Conservation (phyloP, 169 alveolate genomes). For the Plasmodium reichenowi region DNA sequence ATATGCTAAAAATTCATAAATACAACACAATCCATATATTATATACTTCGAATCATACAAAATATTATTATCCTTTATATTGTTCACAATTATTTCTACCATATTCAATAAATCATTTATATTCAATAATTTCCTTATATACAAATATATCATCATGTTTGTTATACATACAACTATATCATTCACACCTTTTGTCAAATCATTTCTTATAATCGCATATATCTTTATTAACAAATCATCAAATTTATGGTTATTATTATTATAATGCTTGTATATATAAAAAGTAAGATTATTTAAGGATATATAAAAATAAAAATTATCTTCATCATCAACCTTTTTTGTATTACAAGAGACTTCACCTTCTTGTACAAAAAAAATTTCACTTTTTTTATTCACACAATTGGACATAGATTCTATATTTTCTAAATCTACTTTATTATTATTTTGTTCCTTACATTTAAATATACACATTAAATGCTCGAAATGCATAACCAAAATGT, state of each 20-base stretch:
- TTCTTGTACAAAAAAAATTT: too few relatives aligned
- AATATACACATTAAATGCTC: slow-evolving; percentile 6
- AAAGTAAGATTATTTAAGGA: slow-evolving; percentile 49
- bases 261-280: slow-evolving; percentile 71
- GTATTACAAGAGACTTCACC: not conserved
- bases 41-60: slow-evolving; percentile 58
- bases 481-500: slow-evolving; percentile 18
- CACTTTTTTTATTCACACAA: too few relatives aligned
- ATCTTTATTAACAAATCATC: slow-evolving; percentile 31
- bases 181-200: slow-evolving; percentile 3
- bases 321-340: slow-evolving; percentile 2
- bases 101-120: slow-evolving; percentile 27
- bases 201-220: slow-evolving; percentile 16
- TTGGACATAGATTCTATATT: too few relatives aligned
- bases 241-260: slow-evolving; percentile 17
- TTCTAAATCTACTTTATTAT: not conserved
- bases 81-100: slow-evolving; percentile 10
- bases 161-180: slow-evolving; percentile 18
- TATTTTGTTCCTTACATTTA: not conserved
- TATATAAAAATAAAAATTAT: slow-evolving; percentile 44
- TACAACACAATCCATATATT: slow-evolving; percentile 45
- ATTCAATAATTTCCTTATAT: slow-evolving; percentile 49
- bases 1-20: slow-evolving; percentile 41
- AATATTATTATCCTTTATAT: slow-evolving; percentile 9
- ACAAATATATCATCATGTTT: slow-evolving; percentile 66